Evolutionary conservation across 2,329 filamentous ascomycete species (phyloP).

Genomic region (Xylariaceae sp.): DNA sequence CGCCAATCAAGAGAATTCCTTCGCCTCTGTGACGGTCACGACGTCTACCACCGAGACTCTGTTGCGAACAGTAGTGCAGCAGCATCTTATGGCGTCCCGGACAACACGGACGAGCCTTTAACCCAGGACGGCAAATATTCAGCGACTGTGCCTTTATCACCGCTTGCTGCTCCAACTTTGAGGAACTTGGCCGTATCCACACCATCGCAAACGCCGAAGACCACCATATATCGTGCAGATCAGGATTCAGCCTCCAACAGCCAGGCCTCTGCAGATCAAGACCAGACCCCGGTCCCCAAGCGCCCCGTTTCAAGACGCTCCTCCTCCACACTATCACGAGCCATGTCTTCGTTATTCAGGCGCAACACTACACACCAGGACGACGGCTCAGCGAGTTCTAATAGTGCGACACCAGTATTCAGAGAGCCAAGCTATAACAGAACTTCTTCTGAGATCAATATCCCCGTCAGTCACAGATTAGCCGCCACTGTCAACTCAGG

Average conservation of each 20-base stretch:
- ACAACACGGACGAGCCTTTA: slow-evolving; percentile 19
- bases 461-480: slow-evolving; percentile 21
- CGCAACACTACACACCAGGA: slow-evolving; percentile 25
- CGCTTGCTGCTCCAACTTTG: slow-evolving; percentile 7
- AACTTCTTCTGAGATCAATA: slow-evolving; percentile 21
- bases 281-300: slow-evolving; percentile 15
- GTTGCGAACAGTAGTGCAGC: slow-evolving; percentile 19
- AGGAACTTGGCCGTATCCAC: slow-evolving; percentile 9
- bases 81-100: slow-evolving; percentile 17
- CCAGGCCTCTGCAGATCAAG: too few relatives aligned
- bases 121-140: slow-evolving; percentile 17
- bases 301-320: slow-evolving; percentile 19
- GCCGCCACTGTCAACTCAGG: slow-evolving; percentile 17
- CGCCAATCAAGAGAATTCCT: slow-evolving; percentile 53
- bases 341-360: slow-evolving; percentile 26
- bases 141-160: slow-evolving; percentile 11
- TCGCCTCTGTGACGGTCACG: slow-evolving; percentile 37
- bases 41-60: slow-evolving; percentile 27
- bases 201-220: slow-evolving; percentile 7
- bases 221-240: too few relatives aligned
- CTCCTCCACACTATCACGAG: slow-evolving; percentile 22
- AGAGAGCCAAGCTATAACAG: slow-evolving; percentile 23
- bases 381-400: too few relatives aligned
- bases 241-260: too few relatives aligned
- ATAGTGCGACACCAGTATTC: slow-evolving; percentile 18